Percentiles rank a stretch among this genome's conserved stretches.
These are phyloP conservation scores for Aspergillus novoparasiticus DNA, from an alignment of 2,329 filamentous ascomycete species.

Conservation along the genomic window DNA sequence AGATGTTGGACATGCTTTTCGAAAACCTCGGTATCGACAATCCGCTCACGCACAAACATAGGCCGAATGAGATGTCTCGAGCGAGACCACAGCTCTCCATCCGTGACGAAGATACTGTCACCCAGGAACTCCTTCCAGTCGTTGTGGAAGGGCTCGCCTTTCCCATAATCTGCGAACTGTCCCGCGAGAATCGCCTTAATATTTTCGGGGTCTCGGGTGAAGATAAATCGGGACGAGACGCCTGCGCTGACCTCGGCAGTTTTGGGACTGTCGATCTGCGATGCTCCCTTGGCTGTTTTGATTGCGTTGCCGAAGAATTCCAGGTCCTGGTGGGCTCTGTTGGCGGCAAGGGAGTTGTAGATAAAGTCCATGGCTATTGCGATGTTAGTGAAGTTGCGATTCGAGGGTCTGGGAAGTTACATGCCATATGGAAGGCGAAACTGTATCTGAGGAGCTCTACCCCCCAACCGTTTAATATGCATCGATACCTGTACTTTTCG, in stretches of 20 bases:
- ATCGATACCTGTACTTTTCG: constrained; percentile 32
- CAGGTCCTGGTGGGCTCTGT: constrained; percentile 58
- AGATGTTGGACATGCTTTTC: constrained; percentile 77
- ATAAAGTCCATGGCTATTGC: constrained; percentile 66
- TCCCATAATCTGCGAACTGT: constrained; percentile 84
- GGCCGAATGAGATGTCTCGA: constrained; percentile 84
- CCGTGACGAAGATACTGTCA: constrained; percentile 82
- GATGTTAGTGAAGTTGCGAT: constrained; percentile 11
- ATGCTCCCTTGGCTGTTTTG: constrained; percentile 33
- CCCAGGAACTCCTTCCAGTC: constrained; percentile 81
- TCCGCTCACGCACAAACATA: constrained; percentile 82
- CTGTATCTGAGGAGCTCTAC: constrained; percentile 35
- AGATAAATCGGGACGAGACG: constrained; percentile 57
- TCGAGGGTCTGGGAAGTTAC: constrained; percentile 7
- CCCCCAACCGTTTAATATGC: constrained; percentile 37
- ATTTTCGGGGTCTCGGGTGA: constrained; percentile 84
- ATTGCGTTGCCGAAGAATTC: constrained; percentile 64
- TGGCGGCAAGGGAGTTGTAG: constrained; percentile 56
- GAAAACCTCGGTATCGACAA: constrained; percentile 81
- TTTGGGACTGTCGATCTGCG: constrained; percentile 25
- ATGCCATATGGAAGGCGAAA: constrained; percentile 41
- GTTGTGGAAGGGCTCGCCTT: constrained; percentile 70
- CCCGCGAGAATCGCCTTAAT: constrained; percentile 88
- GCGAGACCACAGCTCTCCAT: constrained; percentile 76
- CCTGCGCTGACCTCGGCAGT: constrained; percentile 35